A percentile compares a stretch with the other conserved stretches of the same genome.
Evolutionary conservation across 257 asterid genomes (phyloP).

Genomic region (Asclepias syriaca): DNA sequence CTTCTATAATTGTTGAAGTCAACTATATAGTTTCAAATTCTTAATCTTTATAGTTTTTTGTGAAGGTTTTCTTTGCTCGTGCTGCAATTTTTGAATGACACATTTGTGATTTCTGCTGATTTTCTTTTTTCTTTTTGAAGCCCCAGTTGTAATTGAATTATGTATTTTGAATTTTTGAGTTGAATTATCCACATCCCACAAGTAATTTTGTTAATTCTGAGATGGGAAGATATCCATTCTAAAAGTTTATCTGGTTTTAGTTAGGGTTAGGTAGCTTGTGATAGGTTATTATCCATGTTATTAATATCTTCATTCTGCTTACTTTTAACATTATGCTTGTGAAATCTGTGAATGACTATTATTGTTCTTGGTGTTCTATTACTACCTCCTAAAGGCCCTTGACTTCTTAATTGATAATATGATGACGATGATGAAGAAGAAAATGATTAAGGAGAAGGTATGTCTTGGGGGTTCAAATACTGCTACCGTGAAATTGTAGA

Average conservation of each 20-base stretch:
- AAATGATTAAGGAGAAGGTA: not conserved
- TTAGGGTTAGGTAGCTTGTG: not conserved
- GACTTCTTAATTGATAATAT: not conserved
- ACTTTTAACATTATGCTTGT: not conserved
- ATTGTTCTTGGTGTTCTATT: not conserved
- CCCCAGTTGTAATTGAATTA: not conserved
- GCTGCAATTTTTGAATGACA: not conserved
- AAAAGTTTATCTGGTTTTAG: not conserved
- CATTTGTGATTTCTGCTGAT: not conserved
- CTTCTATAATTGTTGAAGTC: not conserved
- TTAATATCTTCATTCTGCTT: too few relatives aligned
- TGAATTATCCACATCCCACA: not conserved
- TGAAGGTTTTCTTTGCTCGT: not conserved
- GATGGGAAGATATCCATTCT: not conserved
- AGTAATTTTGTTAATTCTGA: not conserved
- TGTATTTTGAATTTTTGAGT: not conserved
- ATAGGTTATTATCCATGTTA: not conserved
- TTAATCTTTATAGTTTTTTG: not conserved
- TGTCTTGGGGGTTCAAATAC: too few relatives aligned
- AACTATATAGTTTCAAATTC: not conserved
- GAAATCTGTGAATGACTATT: not conserved
- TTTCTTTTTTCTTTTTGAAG: not conserved
- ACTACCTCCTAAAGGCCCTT: not conserved
- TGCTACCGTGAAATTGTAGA: not conserved
- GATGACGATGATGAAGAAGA: not conserved